Conservation (phyloP, 805 yeast genomes). For the Saturnispora gosingensis region DNA sequence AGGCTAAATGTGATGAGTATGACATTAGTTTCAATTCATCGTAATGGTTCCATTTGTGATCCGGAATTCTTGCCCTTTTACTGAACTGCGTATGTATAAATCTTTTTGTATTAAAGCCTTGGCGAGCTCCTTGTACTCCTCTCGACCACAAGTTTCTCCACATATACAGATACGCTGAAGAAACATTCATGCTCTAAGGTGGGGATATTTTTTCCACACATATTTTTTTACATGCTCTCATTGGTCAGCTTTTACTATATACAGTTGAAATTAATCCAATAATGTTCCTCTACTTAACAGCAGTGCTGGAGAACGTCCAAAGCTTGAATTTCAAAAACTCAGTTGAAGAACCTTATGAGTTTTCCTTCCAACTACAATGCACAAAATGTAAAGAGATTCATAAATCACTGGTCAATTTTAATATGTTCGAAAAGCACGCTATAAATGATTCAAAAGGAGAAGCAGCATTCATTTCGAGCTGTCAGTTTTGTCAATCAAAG, state of each 20-base stretch:
- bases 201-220: not conserved
- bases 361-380: slow-evolving; percentile 66
- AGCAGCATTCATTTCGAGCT: slow-evolving; percentile 66
- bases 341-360: slow-evolving; percentile 50
- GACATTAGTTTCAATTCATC: slow-evolving; percentile 25
- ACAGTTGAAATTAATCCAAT: not conserved
- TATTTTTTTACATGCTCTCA: not conserved
- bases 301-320: slow-evolving; percentile 30
- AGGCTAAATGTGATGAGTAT: slow-evolving; percentile 25
- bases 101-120: not conserved
- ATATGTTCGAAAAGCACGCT: slow-evolving; percentile 55
- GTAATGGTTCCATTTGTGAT: slow-evolving; percentile 18
- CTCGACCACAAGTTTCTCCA: not conserved
- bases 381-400: slow-evolving; percentile 73
- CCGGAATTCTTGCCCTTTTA: slow-evolving; percentile 9
- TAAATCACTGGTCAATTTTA: slow-evolving; percentile 59
- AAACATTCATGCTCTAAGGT: not conserved
- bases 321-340: slow-evolving; percentile 1
- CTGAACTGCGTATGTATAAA: not conserved
- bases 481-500: slow-evolving; percentile 22
- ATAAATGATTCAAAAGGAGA: slow-evolving; percentile 68
- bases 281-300: slow-evolving; percentile 24
- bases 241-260: not conserved
- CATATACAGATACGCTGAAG: not conserved
- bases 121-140: not conserved